Percentiles rank a stretch among this genome's conserved stretches.
phyloP scores from a whole-genome alignment of 257 asterid genomes.

The Nicotiana obtusifolia region DNA sequence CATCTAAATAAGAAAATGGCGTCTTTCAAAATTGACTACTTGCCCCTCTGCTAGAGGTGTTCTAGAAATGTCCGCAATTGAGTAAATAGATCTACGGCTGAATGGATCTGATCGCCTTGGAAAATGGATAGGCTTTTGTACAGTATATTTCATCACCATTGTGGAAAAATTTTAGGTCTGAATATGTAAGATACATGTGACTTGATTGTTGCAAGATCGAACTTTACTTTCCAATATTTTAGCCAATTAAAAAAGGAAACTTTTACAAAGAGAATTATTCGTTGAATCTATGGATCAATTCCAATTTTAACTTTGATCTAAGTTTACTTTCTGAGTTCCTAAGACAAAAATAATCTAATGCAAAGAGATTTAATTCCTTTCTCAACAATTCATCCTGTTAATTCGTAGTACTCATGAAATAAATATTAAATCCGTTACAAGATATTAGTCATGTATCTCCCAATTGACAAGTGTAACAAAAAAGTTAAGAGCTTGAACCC shows the following conservation, averaged over 20 bases:
- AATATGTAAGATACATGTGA: not conserved
- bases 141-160: not conserved
- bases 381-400: not conserved
- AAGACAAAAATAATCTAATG: not conserved
- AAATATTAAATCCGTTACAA: not conserved
- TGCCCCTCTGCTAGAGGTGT: not conserved
- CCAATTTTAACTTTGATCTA: not conserved
- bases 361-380: not conserved
- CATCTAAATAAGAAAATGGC: too few species aligned
- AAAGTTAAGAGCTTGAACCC: slow-evolving; percentile 1
- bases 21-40: not conserved
- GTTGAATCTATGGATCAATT: not conserved
- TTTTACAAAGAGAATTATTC: not conserved
- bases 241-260: not conserved
- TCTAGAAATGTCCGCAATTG: not conserved
- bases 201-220: not conserved
- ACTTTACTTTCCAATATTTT: not conserved
- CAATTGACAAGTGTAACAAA: not conserved
- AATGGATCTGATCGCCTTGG: not conserved
- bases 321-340: not conserved
- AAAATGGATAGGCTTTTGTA: not conserved
- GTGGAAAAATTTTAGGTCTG: not conserved
- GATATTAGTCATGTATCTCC: not conserved
- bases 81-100: not conserved
- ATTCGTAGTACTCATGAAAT: not conserved